Conservation (phyloP, 1,284 basidiomycete genomes). For the Porogramme epimiltina region DNA sequence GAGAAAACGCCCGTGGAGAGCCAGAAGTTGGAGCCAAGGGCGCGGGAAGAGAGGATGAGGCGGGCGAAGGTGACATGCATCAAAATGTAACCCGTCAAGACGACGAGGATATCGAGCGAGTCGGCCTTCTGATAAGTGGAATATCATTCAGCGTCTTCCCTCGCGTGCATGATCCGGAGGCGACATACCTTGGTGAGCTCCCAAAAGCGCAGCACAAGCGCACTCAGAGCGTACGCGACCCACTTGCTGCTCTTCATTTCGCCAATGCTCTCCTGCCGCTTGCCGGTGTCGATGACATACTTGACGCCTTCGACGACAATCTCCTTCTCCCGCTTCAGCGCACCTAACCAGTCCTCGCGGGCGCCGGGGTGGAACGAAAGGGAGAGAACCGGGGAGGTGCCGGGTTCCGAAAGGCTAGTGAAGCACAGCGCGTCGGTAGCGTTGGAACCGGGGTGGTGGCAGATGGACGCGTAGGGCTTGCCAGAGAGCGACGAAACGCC, state of each 20-base stretch:
- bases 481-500: constrained; percentile 44
- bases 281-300: constrained; percentile 42
- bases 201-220: constrained; percentile 84
- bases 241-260: constrained; percentile 80
- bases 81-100: constrained; percentile 92
- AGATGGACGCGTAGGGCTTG: constrained; percentile 29
- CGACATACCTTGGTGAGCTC: constrained; percentile 75
- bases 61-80: constrained; percentile 97
- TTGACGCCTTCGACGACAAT: constrained; percentile 44
- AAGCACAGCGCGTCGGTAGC: constrained; percentile 41
- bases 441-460: constrained; percentile 30
- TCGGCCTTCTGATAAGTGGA: constrained; percentile 73
- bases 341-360: constrained; percentile 51
- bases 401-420: constrained; percentile 34
- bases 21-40: constrained; percentile 89
- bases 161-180: background rate
- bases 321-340: constrained; percentile 41
- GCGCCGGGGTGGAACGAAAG: constrained; percentile 57
- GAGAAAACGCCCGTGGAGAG: constrained; percentile 84
- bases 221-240: constrained; percentile 85
- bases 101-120: constrained; percentile 93
- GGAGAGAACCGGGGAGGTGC: constrained; percentile 52
- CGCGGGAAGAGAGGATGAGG: constrained; percentile 84
- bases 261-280: constrained; percentile 50
- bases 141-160: constrained; percentile 4